Evolutionary conservation across 257 asterid genomes (phyloP), one percentile per base, ranked within the genome.

Genomic region (Lycium ferocissimum): DNA sequence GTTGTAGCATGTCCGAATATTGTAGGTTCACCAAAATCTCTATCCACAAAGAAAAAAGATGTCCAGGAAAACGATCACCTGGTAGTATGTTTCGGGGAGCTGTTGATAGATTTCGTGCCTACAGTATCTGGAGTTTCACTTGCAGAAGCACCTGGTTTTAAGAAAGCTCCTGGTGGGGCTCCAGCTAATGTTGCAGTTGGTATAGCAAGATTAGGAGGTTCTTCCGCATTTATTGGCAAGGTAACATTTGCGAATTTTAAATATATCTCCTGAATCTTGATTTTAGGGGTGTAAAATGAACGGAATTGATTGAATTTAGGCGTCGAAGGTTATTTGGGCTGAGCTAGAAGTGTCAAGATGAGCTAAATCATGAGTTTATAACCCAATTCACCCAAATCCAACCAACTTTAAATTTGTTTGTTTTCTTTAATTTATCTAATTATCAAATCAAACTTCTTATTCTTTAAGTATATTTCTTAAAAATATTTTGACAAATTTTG

Each of bases 51-150:
- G 62, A 75, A 75, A 51, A 49, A 13, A 3, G 58, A 26, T 0
- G 5, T 67, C 20, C 20, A 47, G 6, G 62, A 51, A 75, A 75
- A 75, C 6, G 15, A 51, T 72, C 89, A 83, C 57, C 91, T 93
- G 51, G 94, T 95, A 51, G 92, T 95, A 53, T 95, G 98, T 91
- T 96, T 96, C 17, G 99, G 99, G 58, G 99, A 96, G 86, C 81
- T 96, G 96, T 80, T 96, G 93, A 95, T 96, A 26, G 99, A 96
- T 85, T 96, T 96, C 83, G 98, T 96, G 83, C 99, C 99, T 4
- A 89, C 97, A 2, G 94, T 91, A 56, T 33, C 85, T 82, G 99
- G 94, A 83, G 98, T 94, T 90, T 94, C 99, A 69, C 95, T 96
- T 70, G 97, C 97, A 61, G 98, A 95, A 89, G 97, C 98, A 78